Percentiles rank a stretch among this genome's conserved stretches.
These are phyloP conservation scores for Naematelia encephala DNA, from an alignment of 768 basidiomycete genomes.

Conservation along the genomic window DNA sequence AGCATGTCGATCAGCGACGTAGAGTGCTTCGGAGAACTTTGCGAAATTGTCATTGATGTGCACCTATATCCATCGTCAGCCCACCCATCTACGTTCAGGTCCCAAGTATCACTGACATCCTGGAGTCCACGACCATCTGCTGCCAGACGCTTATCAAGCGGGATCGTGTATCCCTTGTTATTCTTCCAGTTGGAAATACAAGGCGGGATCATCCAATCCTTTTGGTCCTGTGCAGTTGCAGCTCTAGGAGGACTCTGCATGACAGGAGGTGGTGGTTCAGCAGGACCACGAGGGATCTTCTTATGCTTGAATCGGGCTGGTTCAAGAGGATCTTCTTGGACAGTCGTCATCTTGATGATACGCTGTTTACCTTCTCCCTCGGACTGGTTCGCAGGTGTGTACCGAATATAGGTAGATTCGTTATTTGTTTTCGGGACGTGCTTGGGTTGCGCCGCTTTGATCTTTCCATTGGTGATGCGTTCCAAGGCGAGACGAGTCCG, in stretches of 20 bases:
- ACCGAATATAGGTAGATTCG: conserved; percentile 86
- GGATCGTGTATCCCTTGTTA: conserved; percentile 99
- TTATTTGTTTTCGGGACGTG: conserved; percentile 80
- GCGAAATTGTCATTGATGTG: conserved; percentile 99
- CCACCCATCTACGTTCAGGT: background rate
- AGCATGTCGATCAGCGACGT: conserved; percentile 92
- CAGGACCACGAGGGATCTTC: conserved; percentile 95
- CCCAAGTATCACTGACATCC: conserved; percentile 59
- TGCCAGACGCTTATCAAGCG: conserved; percentile 93
- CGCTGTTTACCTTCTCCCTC: conserved; percentile 74
- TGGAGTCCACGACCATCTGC: conserved; percentile 98
- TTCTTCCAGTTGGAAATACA: conserved; percentile 99
- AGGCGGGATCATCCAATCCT: conserved; percentile 99
- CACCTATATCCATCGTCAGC: conserved; percentile 58
- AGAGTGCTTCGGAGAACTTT: conserved; percentile 94
- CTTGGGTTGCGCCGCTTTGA: conserved; percentile 97
- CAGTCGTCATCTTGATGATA: conserved; percentile 98
- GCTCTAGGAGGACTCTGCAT: conserved; percentile 92
- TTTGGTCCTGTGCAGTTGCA: conserved; percentile 94
- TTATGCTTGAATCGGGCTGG: conserved; percentile 98
- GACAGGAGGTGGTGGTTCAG: conserved; percentile 93
- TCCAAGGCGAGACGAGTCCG: conserved; percentile 87
- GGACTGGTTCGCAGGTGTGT: conserved; percentile 89
- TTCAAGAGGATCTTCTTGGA: conserved; percentile 95
- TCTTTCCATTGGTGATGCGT: conserved; percentile 88